phyloP scores from a whole-genome alignment of 495 filamentous ascomycete genomes.

The Hypoxylon cercidicola region DNA sequence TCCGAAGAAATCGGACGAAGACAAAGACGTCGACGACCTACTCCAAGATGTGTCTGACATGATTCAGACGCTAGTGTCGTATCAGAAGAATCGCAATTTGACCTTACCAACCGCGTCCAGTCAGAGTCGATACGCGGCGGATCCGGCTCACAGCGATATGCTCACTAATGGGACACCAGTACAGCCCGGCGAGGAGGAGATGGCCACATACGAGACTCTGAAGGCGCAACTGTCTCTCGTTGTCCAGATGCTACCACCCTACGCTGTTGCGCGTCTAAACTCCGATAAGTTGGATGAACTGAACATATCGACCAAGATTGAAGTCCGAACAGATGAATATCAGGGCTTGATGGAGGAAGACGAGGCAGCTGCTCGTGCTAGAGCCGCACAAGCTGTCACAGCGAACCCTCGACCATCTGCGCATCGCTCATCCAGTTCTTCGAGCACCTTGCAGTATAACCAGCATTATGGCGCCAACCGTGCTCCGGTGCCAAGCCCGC shows the following conservation, averaged over 20 bases:
- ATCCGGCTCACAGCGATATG: slow-evolving; percentile 63
- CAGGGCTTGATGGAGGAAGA: slow-evolving; percentile 89
- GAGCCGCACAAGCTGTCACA: slow-evolving; percentile 49
- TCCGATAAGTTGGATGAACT: slow-evolving; percentile 84
- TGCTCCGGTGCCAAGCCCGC: slow-evolving; percentile 51
- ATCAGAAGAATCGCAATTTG: slow-evolving; percentile 83
- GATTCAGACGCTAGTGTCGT: slow-evolving; percentile 84
- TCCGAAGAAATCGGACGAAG: slow-evolving; percentile 57
- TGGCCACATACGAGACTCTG: slow-evolving; percentile 76
- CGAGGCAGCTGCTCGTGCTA: slow-evolving; percentile 60
- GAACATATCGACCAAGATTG: slow-evolving; percentile 83
- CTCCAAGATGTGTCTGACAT: slow-evolving; percentile 83
- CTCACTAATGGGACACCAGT: slow-evolving; percentile 57
- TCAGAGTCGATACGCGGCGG: slow-evolving; percentile 58
- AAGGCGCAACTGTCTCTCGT: slow-evolving; percentile 77
- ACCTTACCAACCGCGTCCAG: slow-evolving; percentile 60
- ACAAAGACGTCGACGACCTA: slow-evolving; percentile 77
- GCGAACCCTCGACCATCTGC: slow-evolving; percentile 48
- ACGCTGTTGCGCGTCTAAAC: slow-evolving; percentile 85
- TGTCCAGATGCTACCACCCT: slow-evolving; percentile 81
- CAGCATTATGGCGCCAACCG: slow-evolving; percentile 54
- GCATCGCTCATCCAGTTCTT: slow-evolving; percentile 54
- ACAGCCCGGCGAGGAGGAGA: slow-evolving; percentile 72
- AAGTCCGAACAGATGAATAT: slow-evolving; percentile 75
- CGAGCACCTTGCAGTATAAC: slow-evolving; percentile 45